A percentile compares a stretch with the other conserved stretches of the same genome.
phyloP scores from a whole-genome alignment of 129 eudicot species.

The Heracleum sosnowskyi region DNA sequence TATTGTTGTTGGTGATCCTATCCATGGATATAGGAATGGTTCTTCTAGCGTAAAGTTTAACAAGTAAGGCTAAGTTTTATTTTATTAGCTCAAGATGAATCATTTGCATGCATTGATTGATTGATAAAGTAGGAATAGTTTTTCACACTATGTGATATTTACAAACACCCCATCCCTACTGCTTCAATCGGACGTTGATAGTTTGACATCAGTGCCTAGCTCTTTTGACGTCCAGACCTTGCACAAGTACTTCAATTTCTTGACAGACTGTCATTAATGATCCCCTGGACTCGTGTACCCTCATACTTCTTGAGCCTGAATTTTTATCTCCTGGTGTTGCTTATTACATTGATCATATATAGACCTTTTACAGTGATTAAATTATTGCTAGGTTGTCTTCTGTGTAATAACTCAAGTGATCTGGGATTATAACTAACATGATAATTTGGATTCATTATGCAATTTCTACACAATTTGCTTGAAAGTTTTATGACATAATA shows the following conservation, averaged over 20 bases:
- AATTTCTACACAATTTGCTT: too few species aligned
- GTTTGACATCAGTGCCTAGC: background rate
- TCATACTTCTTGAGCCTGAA: background rate
- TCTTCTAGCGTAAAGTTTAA: slow-evolving; percentile 24
- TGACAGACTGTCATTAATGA: background rate
- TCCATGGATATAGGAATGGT: slow-evolving; percentile 47
- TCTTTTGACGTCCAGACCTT: background rate
- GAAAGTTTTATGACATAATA: too few species aligned
- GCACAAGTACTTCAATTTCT: background rate
- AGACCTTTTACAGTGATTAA: background rate
- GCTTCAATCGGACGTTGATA: background rate
- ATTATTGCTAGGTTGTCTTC: background rate
- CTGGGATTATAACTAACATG: background rate
- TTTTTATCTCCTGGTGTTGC: background rate
- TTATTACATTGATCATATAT: background rate
- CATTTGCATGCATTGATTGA: background rate
- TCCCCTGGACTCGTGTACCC: background rate
- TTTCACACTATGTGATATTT: background rate
- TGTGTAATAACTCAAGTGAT: background rate
- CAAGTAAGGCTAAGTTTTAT: slow-evolving; percentile 29
- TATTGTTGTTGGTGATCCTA: slow-evolving; percentile 43
- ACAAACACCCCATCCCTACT: background rate
- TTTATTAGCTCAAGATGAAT: background rate
- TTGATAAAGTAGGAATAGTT: background rate
- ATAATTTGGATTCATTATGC: background rate